Evolutionary conservation across 2,329 filamentous ascomycete species (phyloP), one percentile per base, ranked within the genome.

Genomic region (Aspergillus quadrilineatus): DNA sequence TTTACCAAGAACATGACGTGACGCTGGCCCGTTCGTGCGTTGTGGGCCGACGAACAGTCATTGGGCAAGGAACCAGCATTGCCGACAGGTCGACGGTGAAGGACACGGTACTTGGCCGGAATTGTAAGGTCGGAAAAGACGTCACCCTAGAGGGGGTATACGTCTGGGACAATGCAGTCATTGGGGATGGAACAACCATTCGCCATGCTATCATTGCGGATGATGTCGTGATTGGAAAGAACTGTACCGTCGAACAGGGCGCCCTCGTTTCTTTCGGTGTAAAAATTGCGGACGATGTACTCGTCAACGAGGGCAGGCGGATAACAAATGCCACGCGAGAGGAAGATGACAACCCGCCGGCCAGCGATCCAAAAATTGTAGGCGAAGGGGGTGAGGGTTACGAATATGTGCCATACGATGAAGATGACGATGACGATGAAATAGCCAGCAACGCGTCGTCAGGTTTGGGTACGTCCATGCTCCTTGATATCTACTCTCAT

Each of bases 111-210:
- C 86, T 99, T 58, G 94, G 94, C 32, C 84, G 89, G 59, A 83
- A 89, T 63, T 97, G 93, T 75, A 86, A 85, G 62, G 94, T 99
- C 63, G 94, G 94, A 6, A 87, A 85, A 63, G 90, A 94, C 62
- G 92, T 94, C 29, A 83, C 80, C 37, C 85, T 99, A 59, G 82
- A 89, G 47, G 83, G 90, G 63, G 88, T 90, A 22, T 93, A 91
- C 65, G 85, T 99, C 61, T 97, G 93, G 92, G 90, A 97, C 65
- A 84, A 92, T 65, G 86, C 85, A 0, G 83, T 82, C 4, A 85
- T 99, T 63, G 89, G 86, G 1, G 90, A 97, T 67, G 87, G 86
- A 17, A 81, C 88, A 14, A 82, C 82, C 26, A 78, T 99, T 47
- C 80, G 82, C 7, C 83, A 85, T 62, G 87, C 91, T 1, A 85